Conservation (phyloP, 2,329 filamentous ascomycete species). For the Lachnellula hyalina region DNA sequence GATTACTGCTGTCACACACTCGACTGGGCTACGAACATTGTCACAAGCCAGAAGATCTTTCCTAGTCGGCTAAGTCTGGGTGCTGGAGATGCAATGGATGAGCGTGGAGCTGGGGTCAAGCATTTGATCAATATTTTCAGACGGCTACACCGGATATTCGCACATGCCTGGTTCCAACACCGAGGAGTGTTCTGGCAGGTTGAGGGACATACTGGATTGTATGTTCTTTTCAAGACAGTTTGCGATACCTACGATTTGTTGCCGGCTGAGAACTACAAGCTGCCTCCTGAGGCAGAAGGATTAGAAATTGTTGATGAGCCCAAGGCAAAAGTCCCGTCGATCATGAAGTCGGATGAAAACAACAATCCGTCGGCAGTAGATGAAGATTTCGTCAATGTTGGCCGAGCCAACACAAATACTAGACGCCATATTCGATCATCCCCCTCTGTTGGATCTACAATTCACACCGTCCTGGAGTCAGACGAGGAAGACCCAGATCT, state of each 20-base stretch:
- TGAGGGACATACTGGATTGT: constrained; percentile 84
- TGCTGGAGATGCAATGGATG: constrained; percentile 43
- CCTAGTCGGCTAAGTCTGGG: constrained; percentile 59
- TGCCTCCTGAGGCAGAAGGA: constrained; percentile 89
- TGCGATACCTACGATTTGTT: constrained; percentile 89
- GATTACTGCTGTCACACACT: constrained; percentile 99
- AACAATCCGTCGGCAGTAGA: constrained; percentile 35
- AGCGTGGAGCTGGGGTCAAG: constrained; percentile 62
- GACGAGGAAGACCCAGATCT: constrained; percentile 65
- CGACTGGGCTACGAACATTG: constrained; percentile 92
- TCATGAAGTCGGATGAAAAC: constrained; percentile 33
- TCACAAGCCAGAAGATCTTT: constrained; percentile 93
- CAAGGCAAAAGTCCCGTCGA: constrained; percentile 29
- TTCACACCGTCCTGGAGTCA: constrained; percentile 77
- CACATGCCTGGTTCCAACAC: constrained; percentile 98
- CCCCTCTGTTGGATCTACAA: constrained; percentile 70
- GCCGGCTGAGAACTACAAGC: constrained; percentile 90
- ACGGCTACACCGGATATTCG: constrained; percentile 91
- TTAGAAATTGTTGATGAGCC: constrained; percentile 53
- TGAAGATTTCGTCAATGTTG: constrained; percentile 47
- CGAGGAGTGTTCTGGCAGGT: constrained; percentile 92
- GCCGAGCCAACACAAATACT: constrained; percentile 58
- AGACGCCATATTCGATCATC: constrained; percentile 76
- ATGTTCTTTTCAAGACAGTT: constrained; percentile 94
- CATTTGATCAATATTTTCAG: constrained; percentile 94